Conservation (phyloP, 73 alveolate genomes). For the Stentor roeselii region DNA sequence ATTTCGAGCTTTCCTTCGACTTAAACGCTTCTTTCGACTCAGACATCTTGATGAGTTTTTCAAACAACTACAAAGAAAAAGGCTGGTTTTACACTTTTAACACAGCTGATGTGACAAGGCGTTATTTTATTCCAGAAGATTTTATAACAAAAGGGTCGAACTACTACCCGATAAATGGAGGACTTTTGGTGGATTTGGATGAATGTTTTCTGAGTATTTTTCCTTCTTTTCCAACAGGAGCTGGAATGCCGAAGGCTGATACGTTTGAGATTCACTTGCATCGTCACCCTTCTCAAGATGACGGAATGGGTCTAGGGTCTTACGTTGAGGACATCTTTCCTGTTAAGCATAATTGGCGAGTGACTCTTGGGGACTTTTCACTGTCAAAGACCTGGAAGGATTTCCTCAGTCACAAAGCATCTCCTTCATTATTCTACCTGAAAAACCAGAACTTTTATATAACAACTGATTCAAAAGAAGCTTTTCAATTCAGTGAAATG, state of each 20-base stretch:
- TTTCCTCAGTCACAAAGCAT: neutral
- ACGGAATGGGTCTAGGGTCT: neutral
- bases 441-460: neutral
- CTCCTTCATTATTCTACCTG: neutral
- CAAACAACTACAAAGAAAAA: too few species aligned
- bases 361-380: neutral
- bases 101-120: neutral
- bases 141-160: neutral
- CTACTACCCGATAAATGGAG: neutral
- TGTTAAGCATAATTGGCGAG: neutral
- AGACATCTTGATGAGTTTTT: neutral
- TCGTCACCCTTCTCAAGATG: neutral
- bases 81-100: conserved; percentile 12
- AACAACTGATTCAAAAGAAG: neutral
- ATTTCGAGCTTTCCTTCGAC: neutral
- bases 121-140: neutral
- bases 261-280: neutral
- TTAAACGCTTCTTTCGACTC: neutral
- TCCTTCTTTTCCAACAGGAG: neutral
- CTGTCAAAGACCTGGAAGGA: neutral
- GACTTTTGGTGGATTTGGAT: neutral
- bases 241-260: neutral
- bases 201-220: neutral
- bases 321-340: neutral
- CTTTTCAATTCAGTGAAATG: too few species aligned